These are phyloP conservation scores for Didymosphaeria variabile DNA, from an alignment of 2,329 filamentous ascomycete genomes.

Conservation along the genomic window DNA sequence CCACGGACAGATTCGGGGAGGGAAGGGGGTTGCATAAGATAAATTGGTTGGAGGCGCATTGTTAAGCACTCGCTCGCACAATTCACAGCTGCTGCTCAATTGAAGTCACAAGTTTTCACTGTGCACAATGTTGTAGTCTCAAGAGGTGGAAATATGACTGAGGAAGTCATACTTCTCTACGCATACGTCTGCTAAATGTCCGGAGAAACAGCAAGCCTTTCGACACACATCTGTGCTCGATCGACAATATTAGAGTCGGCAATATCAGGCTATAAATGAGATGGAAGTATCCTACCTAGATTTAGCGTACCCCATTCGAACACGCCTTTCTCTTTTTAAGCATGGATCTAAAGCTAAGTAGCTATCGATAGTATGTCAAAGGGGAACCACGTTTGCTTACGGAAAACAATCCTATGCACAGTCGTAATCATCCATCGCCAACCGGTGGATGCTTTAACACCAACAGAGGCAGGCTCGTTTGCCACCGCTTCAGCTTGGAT, in stretches of 20 bases:
- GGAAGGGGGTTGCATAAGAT: background rate
- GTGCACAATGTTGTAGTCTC: background rate
- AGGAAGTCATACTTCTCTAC: too few relatives aligned
- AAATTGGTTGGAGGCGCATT: background rate
- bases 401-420: background rate
- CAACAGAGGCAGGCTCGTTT: background rate
- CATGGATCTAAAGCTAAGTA: too few relatives aligned
- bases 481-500: background rate
- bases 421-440: background rate
- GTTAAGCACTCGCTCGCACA: background rate
- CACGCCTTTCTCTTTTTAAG: too few relatives aligned
- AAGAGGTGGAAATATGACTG: too few relatives aligned
- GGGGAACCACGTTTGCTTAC: background rate
- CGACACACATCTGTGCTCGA: too few relatives aligned
- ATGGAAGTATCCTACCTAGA: too few relatives aligned
- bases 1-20: background rate
- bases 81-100: background rate
- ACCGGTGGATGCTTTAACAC: background rate
- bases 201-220: too few relatives aligned
- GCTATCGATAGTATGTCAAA: background rate
- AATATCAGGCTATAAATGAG: too few relatives aligned
- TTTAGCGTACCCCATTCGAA: too few relatives aligned
- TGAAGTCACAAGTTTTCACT: background rate
- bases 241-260: too few relatives aligned
- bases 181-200: too few relatives aligned